These are phyloP conservation scores for Calycina herbarum DNA, from an alignment of 2,329 filamentous ascomycete species.

Conservation along the genomic window DNA sequence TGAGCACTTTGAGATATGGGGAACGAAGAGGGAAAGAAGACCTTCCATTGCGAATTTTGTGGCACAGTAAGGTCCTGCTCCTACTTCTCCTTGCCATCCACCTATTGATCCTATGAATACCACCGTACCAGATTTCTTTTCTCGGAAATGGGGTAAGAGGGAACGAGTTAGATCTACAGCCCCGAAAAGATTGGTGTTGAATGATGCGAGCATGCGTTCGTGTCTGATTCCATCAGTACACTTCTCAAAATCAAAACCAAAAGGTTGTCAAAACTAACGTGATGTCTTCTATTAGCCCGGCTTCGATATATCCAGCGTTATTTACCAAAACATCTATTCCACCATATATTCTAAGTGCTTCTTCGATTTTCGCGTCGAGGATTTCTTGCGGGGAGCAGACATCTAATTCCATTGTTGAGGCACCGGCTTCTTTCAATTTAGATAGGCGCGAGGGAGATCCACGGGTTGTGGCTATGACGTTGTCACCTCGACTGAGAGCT, in stretches of 20 bases:
- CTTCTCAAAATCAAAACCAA: neutral
- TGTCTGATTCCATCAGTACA: conserved; percentile 9
- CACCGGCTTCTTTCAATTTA: conserved; percentile 45
- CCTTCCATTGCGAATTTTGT: conserved; percentile 23
- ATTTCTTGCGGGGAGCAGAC: conserved; percentile 43
- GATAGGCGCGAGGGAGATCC: conserved; percentile 32
- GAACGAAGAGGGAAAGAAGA: neutral
- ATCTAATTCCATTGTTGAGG: conserved; percentile 45
- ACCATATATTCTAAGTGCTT: conserved; percentile 34
- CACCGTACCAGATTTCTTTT: conserved; percentile 40
- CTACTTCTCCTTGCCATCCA: conserved; percentile 14
- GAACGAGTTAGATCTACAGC: conserved; percentile 49
- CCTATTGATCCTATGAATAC: conserved; percentile 23
- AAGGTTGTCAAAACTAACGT: conserved; percentile 20
- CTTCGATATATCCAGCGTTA: conserved; percentile 36
- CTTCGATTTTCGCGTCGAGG: conserved; percentile 41
- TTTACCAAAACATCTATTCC: conserved; percentile 41
- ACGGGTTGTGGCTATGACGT: conserved; percentile 50
- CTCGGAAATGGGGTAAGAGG: conserved; percentile 48
- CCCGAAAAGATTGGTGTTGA: conserved; percentile 57
- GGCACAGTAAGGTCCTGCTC: conserved; percentile 15
- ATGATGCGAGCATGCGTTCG: conserved; percentile 30
- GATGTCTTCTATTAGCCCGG: conserved; percentile 33
- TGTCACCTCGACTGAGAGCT: conserved; percentile 45
- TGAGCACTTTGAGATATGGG: neutral